Evolutionary conservation across 306 rosid genomes (phyloP), one percentile per base, ranked within the genome.

Genomic region (Trichosanthes cucumerina): DNA sequence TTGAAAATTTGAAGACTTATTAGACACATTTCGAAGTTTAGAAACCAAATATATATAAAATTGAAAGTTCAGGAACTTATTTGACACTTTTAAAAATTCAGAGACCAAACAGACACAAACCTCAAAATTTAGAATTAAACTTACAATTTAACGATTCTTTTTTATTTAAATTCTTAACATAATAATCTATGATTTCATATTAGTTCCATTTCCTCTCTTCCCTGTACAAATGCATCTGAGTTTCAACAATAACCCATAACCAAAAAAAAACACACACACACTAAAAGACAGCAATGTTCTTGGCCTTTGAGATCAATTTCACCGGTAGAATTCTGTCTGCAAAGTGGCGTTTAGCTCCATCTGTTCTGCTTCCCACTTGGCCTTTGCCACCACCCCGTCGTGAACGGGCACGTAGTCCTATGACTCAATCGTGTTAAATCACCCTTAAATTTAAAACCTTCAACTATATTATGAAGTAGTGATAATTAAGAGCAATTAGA

Each of bases 351-450:
- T 73, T 4, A 72, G 59, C 62, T 82, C 82, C 82, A 79, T 33
- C 36, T 78, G 79, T 54, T 72, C 85, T 5, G 41, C 82, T 76
- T 82, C 82, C 85, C 85, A 82, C 39, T 82, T 78, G 52, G 76
- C 79, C 76, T 82, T 62, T 3, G 82, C n/a, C 24, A 82, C 54
- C 9, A 52, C 52, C 18, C 82, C 76, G 12, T 82, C 69, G 9
- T 79, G 85, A 15, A 52, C 1, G 0, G 85, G 85, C 39, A 60
- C 82, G 53, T 82, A 82, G 4, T 82, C 85, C 85, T 82, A 19
- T 4, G 12, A 0, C 0, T 15, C 7, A 6, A 62, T 0, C 7
- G 0, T 57, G 7, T 31, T 62, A 62, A 31, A 7, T 62, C n/a
- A 62, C 39, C 33, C 6, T 4, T 62, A 2, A 31, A 62, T 12